A percentile compares a stretch with the other conserved stretches of the same genome.
Conservation (phyloP, 352 stramenopile genomes). For the Globisporangium barbulae region DNA sequence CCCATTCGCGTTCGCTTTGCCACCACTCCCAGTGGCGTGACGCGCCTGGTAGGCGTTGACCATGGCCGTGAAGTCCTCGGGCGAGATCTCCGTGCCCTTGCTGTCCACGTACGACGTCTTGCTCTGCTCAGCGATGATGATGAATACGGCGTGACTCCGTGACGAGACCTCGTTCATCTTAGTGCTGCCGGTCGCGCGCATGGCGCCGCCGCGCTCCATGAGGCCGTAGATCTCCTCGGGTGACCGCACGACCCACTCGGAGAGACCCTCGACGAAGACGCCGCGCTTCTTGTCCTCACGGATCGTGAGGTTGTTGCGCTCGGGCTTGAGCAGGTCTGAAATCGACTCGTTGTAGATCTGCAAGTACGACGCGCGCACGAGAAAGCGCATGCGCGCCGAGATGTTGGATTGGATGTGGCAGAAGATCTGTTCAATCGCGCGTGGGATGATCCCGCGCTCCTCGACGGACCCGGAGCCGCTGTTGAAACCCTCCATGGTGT, state of each 20-base stretch:
- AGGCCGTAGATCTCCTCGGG: conserved; percentile 93
- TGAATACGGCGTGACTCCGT: conserved; percentile 91
- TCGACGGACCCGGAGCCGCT: conserved; percentile 84
- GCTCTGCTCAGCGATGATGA: conserved; percentile 94
- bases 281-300: conserved; percentile 91
- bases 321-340: conserved; percentile 92
- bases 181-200: conserved; percentile 79
- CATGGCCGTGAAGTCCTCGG: conserved; percentile 83
- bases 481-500: conserved; percentile 97
- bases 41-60: conserved; percentile 73
- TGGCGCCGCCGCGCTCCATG: conserved; percentile 89
- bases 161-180: conserved; percentile 90
- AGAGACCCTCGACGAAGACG: conserved; percentile 94
- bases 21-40: conserved; percentile 20
- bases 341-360: conserved; percentile 97
- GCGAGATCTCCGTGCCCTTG: conserved; percentile 71
- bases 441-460: conserved; percentile 96
- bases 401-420: conserved; percentile 88
- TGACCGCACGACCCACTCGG: conserved; percentile 92
- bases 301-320: conserved; percentile 91
- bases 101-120: conserved; percentile 88
- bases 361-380: conserved; percentile 91
- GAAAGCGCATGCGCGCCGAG: conserved; percentile 82
- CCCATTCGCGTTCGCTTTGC: conserved; percentile 24
- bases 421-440: conserved; percentile 96